Base-by-base conservation (phyloP, 192 early-diverging fungal species). In the Podochytrium sp. region DNA sequence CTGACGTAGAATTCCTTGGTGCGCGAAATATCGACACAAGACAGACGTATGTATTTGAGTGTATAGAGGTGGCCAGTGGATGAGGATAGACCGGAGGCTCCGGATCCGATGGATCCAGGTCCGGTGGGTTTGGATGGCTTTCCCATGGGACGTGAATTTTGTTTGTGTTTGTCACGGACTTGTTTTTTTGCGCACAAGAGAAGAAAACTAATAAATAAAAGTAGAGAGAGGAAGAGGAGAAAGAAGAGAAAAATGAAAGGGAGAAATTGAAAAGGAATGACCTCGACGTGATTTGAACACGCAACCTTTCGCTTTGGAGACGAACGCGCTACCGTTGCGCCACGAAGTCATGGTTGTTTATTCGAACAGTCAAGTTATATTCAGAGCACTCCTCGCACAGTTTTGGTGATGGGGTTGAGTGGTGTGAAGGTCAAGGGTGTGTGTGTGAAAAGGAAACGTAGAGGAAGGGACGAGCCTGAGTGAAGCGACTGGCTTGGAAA, bases 271-370 rank as follows among this genome's bases (percentile, higher is more conserved):
- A 50, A 65, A 63, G 27, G 5, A 0, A 34, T 71, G 69, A 71
- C 55, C 55, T 60, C 69, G 69, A 71, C 69, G 69, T 71, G 69
- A 71, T 71, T 71, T 71, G 69, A 71, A 71, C 69, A 71, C 69
- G 69, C 69, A 71, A 71, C 69, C 69, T 71, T 71, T 61, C 58
- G 71, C 56, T 73, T 58, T 73, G 71, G 71, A 73, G 71, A 62
- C 71, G 58, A 61, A 73, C 71, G 71, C 71, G 71, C 61, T 67
- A 65, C 71, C 71, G 61, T 73, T 58, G 71, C 71, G 71, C 71
- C 71, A 73, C 69, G 71, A 61, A 58, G 58, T 62, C 71, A 16
- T 65, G 29, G 23, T 64, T 65, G 4, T 29, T 34, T 56, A 14
- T 49, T 12, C n/a, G 12, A 14, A 14, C 47, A 49, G 47, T 49